Base-by-base conservation (phyloP, 2,329 filamentous ascomycete genomes). In the Phaeosphaeriaceae sp. region DNA sequence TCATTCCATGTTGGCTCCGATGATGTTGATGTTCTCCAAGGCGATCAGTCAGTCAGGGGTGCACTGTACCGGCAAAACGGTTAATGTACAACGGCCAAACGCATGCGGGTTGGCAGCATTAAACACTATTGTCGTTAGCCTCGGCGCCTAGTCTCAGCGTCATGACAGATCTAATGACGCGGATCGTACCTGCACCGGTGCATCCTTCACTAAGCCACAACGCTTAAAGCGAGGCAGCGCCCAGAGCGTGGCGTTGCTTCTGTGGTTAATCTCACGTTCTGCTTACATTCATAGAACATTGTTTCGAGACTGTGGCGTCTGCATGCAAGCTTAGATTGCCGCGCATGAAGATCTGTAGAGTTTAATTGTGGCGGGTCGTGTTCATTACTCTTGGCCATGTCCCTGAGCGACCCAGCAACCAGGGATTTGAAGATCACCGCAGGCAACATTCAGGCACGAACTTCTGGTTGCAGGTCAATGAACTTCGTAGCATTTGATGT, bases 401-500 rank as follows among this genome's bases (percentile, higher is more conserved):
- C 55, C 55, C 60, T 55, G 35, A 35, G 30, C 49, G 56, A 49
- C 57, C 63, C 64, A 58, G 55, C 43, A 59, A 64, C 58, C 58
- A 52, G 55, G 58, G 55, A 46, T 11, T 49, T 50, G n/a, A 19
- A 24, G 42, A 32, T 52, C 55, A 23, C 11, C 48, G 42, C 40
- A 40, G 23, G 24, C 23, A 40, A 15, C 17, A 52, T 46, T 32
- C 54, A 52, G 21, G 42, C 43, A 52, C 22, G 40, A 24, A 40
- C 44, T 8, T 8, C 23, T 21, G 15, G 15, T 49, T 8, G 15
- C n/a, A 40, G 2, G 15, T 23, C 43, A 52, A 47, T 32, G 42
- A 24, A 28, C n/a, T 21, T 43, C 24, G 13, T 22, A 49, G 23
- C 10, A 17, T 21, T 28, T 28, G 28, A 24, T 49, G 26, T 13